These are phyloP conservation scores for Ganoderma leucocontextum DNA, from an alignment of 1,284 basidiomycete species.

Conservation along the genomic window DNA sequence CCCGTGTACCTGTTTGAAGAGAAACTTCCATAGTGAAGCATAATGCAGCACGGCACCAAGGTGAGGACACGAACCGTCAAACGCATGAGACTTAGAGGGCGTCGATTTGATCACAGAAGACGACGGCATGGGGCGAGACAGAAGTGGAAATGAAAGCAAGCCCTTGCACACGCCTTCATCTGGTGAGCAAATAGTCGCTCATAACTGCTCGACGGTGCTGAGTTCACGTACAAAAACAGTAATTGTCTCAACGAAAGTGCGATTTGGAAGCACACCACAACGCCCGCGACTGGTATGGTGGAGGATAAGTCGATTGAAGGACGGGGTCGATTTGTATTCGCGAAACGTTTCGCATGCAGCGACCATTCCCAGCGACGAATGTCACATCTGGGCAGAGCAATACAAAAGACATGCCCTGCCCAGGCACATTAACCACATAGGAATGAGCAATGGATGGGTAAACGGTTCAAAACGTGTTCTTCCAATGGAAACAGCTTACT, in stretches of 20 bases:
- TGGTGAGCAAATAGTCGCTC: slow-evolving; percentile 3
- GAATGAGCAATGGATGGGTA: slow-evolving; percentile 1
- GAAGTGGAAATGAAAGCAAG: slow-evolving; percentile 3
- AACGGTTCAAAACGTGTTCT: neutral
- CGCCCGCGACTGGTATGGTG: neutral
- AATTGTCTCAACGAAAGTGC: neutral
- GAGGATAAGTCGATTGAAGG: neutral
- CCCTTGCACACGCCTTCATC: neutral
- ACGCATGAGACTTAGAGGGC: neutral
- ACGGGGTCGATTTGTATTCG: neutral
- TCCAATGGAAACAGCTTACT: slow-evolving; percentile 1
- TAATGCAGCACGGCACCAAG: neutral
- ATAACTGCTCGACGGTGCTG: neutral
- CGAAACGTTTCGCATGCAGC: neutral
- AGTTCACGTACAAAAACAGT: neutral
- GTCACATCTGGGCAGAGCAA: neutral
- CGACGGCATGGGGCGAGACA: neutral
- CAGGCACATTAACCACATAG: slow-evolving; percentile 6
- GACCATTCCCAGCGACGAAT: slow-evolving; percentile 1
- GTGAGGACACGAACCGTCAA: neutral
- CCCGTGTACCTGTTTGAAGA: neutral
- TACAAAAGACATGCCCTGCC: neutral
- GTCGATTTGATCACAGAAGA: slow-evolving; percentile 9
- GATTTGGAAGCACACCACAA: neutral
- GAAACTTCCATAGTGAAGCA: neutral